Conservation (phyloP, 768 basidiomycete genomes). For the Hemileccinum rubropunctum region DNA sequence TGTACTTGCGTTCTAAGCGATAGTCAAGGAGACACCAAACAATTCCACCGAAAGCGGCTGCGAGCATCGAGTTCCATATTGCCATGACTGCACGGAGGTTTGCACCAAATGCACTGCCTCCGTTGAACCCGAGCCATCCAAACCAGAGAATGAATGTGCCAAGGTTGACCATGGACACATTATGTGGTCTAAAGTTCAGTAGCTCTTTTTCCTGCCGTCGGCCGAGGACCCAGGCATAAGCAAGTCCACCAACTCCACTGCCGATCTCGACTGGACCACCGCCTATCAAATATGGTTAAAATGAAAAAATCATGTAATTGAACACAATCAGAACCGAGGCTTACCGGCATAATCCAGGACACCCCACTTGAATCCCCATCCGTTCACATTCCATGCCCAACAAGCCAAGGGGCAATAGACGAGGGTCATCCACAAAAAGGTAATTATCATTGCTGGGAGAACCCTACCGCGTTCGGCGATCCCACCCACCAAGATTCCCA, state of each 20-base stretch:
- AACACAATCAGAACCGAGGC: slow-evolving; percentile 10
- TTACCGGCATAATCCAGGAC: slow-evolving; percentile 85
- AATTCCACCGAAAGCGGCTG: slow-evolving; percentile 77
- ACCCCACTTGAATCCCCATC: slow-evolving; percentile 85
- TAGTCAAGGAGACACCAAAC: slow-evolving; percentile 84
- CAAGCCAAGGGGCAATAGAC: slow-evolving; percentile 87
- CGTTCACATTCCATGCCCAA: slow-evolving; percentile 79
- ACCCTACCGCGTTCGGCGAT: slow-evolving; percentile 86
- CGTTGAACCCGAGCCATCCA: slow-evolving; percentile 90
- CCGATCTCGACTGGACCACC: slow-evolving; percentile 89
- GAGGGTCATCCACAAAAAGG: slow-evolving; percentile 81
- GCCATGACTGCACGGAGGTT: slow-evolving; percentile 85
- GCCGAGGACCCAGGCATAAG: slow-evolving; percentile 85
- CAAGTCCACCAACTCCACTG: slow-evolving; percentile 80
- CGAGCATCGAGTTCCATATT: slow-evolving; percentile 86
- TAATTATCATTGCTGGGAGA: slow-evolving; percentile 76
- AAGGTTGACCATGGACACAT: slow-evolving; percentile 77
- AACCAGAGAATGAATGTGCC: slow-evolving; percentile 89
- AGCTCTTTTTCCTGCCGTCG: slow-evolving; percentile 70
- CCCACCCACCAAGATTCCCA: slow-evolving; percentile 72
- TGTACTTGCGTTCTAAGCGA: slow-evolving; percentile 76
- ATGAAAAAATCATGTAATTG: background rate
- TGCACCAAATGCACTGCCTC: slow-evolving; percentile 83
- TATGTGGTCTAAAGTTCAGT: slow-evolving; percentile 83
- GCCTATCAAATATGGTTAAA: slow-evolving; percentile 38